These are phyloP conservation scores for Furcasterigmium sp. DNA, from an alignment of 2,329 filamentous ascomycete species.

Conservation along the genomic window DNA sequence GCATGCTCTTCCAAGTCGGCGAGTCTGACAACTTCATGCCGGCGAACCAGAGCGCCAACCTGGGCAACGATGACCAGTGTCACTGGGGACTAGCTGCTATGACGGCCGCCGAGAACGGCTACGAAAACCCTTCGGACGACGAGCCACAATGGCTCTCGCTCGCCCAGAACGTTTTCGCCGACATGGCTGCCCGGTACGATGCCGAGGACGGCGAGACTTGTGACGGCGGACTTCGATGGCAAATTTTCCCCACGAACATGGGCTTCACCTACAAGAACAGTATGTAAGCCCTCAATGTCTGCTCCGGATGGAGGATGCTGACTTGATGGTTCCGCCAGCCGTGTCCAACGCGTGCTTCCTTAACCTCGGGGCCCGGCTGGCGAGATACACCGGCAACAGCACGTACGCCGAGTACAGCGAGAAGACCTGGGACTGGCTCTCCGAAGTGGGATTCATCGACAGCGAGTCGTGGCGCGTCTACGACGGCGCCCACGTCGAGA, in stretches of 20 bases:
- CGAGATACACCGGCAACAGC: slow-evolving; percentile 52
- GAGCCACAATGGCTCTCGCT: slow-evolving; percentile 46
- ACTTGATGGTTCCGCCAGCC: slow-evolving; percentile 11
- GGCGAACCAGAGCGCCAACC: slow-evolving; percentile 31
- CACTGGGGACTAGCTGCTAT: slow-evolving; percentile 55
- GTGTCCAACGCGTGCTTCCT: slow-evolving; percentile 45
- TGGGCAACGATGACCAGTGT: slow-evolving; percentile 56
- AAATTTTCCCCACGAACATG: slow-evolving; percentile 57
- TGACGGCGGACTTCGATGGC: slow-evolving; percentile 61
- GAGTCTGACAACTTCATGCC: slow-evolving; percentile 45
- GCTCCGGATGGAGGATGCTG: slow-evolving; percentile 20
- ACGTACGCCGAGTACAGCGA: slow-evolving; percentile 52
- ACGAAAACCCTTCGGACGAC: slow-evolving; percentile 36
- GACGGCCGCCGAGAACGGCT: slow-evolving; percentile 48
- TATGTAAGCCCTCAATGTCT: slow-evolving; percentile 3
- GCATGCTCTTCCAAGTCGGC: slow-evolving; percentile 40
- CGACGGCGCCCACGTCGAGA: slow-evolving; percentile 46
- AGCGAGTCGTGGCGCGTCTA: slow-evolving; percentile 49
- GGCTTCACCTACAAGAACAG: slow-evolving; percentile 64
- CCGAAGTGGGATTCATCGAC: slow-evolving; percentile 44
- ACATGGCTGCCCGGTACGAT: slow-evolving; percentile 45
- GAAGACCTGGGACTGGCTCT: slow-evolving; percentile 53
- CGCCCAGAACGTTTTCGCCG: slow-evolving; percentile 54
- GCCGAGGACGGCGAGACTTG: slow-evolving; percentile 31
- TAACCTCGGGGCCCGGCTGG: slow-evolving; percentile 52